Percentiles rank a stretch among this genome's conserved stretches.
Evolutionary conservation across 2,329 filamentous ascomycete species (phyloP).

Genomic region (Fusarium continuum): DNA sequence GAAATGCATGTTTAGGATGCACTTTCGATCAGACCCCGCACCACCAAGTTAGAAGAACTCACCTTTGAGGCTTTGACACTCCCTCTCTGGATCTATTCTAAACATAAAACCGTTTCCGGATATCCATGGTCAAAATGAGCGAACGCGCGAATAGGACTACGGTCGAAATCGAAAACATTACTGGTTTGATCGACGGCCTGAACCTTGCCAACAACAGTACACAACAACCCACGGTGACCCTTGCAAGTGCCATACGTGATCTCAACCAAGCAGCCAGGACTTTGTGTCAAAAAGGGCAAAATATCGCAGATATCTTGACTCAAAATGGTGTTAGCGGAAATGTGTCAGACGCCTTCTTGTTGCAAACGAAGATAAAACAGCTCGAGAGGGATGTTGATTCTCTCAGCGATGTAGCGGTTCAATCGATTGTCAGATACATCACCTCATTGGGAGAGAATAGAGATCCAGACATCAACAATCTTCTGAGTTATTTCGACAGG

Average conservation of each 20-base stretch:
- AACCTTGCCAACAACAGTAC: background rate
- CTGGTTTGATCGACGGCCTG: background rate
- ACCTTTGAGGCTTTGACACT: too few relatives aligned
- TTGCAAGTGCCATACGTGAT: fast-evolving
- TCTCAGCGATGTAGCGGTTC: background rate
- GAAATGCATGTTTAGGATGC: too few relatives aligned
- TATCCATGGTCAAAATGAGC: too few relatives aligned
- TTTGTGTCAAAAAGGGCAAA: background rate
- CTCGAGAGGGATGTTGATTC: background rate
- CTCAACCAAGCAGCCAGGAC: background rate
- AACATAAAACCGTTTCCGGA: too few relatives aligned
- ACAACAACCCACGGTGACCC: background rate
- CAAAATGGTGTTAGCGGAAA: fast-evolving
- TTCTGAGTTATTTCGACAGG: background rate
- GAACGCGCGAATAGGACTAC: too few relatives aligned
- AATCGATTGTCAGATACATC: background rate
- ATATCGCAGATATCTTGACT: fast-evolving
- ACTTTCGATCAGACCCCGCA: too few relatives aligned
- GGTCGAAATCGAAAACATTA: too few relatives aligned
- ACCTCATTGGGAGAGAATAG: background rate
- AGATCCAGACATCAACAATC: fast-evolving
- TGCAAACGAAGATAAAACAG: fast-evolving
- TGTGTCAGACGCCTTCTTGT: fast-evolving
- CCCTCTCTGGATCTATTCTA: too few relatives aligned
- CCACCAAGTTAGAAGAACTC: too few relatives aligned